These are phyloP conservation scores for Dipodascopsis uninucleata DNA, from an alignment of 805 yeast genomes.

Conservation along the genomic window DNA sequence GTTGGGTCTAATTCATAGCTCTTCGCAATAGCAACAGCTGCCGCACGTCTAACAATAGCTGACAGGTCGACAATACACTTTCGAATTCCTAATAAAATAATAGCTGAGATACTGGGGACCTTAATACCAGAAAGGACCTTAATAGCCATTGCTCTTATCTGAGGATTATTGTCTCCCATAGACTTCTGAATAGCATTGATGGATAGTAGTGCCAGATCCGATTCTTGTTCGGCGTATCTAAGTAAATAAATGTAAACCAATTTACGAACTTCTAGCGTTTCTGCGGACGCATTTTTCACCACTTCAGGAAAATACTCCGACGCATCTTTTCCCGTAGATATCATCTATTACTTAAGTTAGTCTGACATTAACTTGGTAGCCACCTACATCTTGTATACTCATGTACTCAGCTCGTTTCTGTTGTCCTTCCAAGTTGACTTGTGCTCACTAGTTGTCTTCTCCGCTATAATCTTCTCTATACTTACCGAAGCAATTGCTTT, in stretches of 20 bases:
- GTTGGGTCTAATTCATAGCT: slow-evolving; percentile 45
- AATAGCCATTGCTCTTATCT: slow-evolving; percentile 66
- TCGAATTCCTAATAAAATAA: slow-evolving; percentile 67
- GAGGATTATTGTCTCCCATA: slow-evolving; percentile 64
- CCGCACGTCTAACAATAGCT: slow-evolving; percentile 72
- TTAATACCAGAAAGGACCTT: slow-evolving; percentile 78
- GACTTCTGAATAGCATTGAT: slow-evolving; percentile 90
- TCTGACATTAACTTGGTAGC: not conserved
- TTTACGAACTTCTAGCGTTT: slow-evolving; percentile 59
- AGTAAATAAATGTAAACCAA: slow-evolving; percentile 73
- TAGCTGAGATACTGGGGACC: slow-evolving; percentile 77
- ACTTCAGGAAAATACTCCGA: slow-evolving; percentile 72
- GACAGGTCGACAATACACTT: slow-evolving; percentile 67
- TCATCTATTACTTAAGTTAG: slow-evolving; percentile 19
- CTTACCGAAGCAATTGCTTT: slow-evolving; percentile 49
- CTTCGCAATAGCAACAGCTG: slow-evolving; percentile 72
- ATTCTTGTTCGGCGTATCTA: slow-evolving; percentile 76
- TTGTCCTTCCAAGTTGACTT: no score
- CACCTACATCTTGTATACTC: not conserved
- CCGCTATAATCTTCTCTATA: no score
- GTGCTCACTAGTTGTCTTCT: no score
- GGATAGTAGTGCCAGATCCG: slow-evolving; percentile 83
- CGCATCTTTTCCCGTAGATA: slow-evolving; percentile 42
- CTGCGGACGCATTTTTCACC: slow-evolving; percentile 77
- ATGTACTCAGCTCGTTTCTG: no score